These are phyloP conservation scores for Sutorius eximius DNA, from an alignment of 1,284 basidiomycete genomes.

Conservation along the genomic window DNA sequence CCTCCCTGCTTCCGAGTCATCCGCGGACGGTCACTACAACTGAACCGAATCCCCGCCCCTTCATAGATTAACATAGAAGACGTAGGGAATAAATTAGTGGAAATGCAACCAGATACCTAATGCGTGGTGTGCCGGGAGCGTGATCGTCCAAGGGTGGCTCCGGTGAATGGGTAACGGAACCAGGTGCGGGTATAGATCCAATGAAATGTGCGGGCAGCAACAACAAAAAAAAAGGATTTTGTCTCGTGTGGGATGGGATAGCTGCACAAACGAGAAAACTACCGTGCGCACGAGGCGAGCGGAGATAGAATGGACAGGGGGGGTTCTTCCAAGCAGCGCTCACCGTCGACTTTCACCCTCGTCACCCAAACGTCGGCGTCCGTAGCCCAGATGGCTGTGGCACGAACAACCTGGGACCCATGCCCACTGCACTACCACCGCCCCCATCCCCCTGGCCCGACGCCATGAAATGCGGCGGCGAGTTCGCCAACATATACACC, in stretches of 20 bases:
- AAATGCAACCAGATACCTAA: neutral
- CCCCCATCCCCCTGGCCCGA: slow-evolving; percentile 21
- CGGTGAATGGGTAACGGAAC: neutral
- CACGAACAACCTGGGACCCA: slow-evolving; percentile 23
- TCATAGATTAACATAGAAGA: neutral
- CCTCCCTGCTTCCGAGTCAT: neutral
- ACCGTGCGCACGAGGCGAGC: neutral
- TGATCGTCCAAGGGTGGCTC: slow-evolving; percentile 4
- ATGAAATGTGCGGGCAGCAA: neutral
- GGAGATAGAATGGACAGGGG: neutral
- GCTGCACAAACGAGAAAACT: neutral
- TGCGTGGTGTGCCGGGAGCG: neutral
- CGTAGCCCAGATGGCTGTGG: slow-evolving; percentile 30
- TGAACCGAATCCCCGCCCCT: neutral
- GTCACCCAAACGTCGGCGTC: slow-evolving; percentile 27
- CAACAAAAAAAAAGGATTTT: neutral
- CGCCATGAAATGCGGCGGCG: slow-evolving; percentile 27
- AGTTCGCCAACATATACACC: slow-evolving; percentile 33
- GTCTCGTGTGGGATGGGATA: neutral
- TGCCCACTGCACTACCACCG: neutral
- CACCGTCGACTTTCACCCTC: neutral
- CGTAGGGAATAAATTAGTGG: neutral
- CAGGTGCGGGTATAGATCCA: slow-evolving; percentile 1
- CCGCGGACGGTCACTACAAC: neutral
- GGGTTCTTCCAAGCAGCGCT: neutral